Evolutionary conservation across 2,329 filamentous ascomycete species (phyloP).

Genomic region (Monilinia fructigena): DNA sequence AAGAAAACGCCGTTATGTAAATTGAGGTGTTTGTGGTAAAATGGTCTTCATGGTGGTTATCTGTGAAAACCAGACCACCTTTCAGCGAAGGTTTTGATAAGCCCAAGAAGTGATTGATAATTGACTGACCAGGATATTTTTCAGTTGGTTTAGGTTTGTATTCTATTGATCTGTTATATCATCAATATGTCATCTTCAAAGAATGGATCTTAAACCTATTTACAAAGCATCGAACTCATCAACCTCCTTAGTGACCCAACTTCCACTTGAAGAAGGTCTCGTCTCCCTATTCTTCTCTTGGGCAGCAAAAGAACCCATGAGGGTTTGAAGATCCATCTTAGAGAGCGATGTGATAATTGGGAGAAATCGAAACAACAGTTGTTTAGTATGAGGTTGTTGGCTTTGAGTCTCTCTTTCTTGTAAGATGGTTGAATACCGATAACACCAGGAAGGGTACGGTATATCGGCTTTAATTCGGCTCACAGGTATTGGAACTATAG

Average conservation of each 20-base stretch:
- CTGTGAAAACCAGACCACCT: not conserved
- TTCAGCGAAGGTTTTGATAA: not conserved
- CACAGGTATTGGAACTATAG: not conserved
- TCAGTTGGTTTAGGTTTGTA: conserved; percentile 27
- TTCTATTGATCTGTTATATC: conserved; percentile 13
- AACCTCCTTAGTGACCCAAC: conserved; percentile 22
- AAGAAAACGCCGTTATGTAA: not conserved
- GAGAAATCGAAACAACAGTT: not conserved
- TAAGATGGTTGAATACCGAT: not conserved
- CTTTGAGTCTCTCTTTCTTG: not conserved
- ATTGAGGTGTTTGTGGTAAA: not conserved
- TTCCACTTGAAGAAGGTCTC: conserved; percentile 14
- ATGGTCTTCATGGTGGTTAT: not conserved
- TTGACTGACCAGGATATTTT: conserved; percentile 32
- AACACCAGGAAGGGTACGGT: not conserved
- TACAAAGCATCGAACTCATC: conserved; percentile 31
- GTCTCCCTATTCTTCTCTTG: not conserved
- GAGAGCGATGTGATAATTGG: not conserved
- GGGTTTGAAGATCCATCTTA: conserved; percentile 8
- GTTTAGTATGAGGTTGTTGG: conserved; percentile 4
- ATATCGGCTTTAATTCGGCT: conserved; percentile 9
- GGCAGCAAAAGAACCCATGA: not conserved
- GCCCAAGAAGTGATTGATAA: conserved; percentile 1
- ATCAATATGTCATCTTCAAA: not conserved
- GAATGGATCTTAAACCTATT: conserved; percentile 3